Conservation (phyloP, 176 grass and related monocot species). For the Musa schizocarpa region DNA sequence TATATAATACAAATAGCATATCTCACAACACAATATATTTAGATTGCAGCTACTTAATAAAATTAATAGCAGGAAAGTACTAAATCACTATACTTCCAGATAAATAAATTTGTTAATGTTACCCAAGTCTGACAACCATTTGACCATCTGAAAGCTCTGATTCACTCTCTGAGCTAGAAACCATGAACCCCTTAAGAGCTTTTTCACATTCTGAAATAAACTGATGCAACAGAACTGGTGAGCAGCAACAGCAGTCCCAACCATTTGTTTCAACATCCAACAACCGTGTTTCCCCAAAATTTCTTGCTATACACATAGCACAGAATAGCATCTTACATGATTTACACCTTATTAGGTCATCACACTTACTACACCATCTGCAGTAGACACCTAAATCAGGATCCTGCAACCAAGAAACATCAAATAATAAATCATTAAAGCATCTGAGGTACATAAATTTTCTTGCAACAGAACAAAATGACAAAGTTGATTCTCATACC, state of each 20-base stretch:
- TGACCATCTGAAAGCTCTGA: slow-evolving; percentile 41
- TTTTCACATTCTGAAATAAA: slow-evolving; percentile 78
- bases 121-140: slow-evolving; percentile 43
- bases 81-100: slow-evolving; percentile 8
- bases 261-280: slow-evolving; percentile 48
- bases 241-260: slow-evolving; percentile 85
- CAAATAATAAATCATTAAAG: not conserved
- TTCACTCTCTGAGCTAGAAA: slow-evolving; percentile 60
- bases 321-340: slow-evolving; percentile 85
- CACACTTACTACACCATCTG: slow-evolving; percentile 73
- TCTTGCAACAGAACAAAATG: not conserved
- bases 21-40: not conserved
- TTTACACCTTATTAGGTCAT: slow-evolving; percentile 66
- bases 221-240: slow-evolving; percentile 48
- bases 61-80: not conserved
- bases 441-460: not conserved
- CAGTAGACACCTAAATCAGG: slow-evolving; percentile 59
- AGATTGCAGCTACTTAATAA: not conserved
- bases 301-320: slow-evolving; percentile 54
- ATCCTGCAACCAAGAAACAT: slow-evolving; percentile 1
- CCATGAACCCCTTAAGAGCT: slow-evolving; percentile 34
- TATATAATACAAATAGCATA: not conserved
- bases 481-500: not conserved
- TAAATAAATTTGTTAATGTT: slow-evolving; percentile 10
- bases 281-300: slow-evolving; percentile 69